These are phyloP conservation scores for Collybia sp. DNA, from an alignment of 768 basidiomycete species.

Conservation along the genomic window DNA sequence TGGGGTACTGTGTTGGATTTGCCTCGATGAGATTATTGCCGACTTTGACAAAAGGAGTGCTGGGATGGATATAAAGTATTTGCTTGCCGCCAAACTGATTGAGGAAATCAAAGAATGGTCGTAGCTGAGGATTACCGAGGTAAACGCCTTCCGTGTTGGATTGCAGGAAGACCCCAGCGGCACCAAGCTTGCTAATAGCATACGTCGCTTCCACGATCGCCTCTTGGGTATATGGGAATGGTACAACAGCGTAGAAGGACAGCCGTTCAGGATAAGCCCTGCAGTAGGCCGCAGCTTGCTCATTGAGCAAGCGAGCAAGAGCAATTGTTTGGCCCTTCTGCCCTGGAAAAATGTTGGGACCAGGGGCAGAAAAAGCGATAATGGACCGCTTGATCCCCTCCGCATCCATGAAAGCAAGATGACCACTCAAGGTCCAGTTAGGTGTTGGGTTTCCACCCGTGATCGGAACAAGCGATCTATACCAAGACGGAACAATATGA, in stretches of 20 bases:
- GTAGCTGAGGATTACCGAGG: slow-evolving; percentile 23
- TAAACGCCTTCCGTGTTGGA: slow-evolving; percentile 29
- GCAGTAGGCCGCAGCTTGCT: slow-evolving; percentile 27
- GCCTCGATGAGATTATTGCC: slow-evolving; percentile 21
- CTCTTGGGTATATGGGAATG: slow-evolving; percentile 27
- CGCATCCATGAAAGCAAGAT: slow-evolving; percentile 25
- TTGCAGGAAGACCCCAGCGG: slow-evolving; percentile 25
- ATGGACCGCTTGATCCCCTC: slow-evolving; percentile 24
- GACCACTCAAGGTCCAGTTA: slow-evolving; percentile 19
- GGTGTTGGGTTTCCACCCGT: slow-evolving; percentile 25
- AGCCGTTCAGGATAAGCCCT: slow-evolving; percentile 21
- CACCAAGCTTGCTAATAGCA: slow-evolving; percentile 25
- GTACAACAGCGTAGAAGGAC: slow-evolving; percentile 28
- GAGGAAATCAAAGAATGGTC: slow-evolving; percentile 26
- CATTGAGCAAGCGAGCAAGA: slow-evolving; percentile 30
- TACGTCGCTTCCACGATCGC: slow-evolving; percentile 27
- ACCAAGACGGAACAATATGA: slow-evolving; percentile 27
- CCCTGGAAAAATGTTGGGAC: slow-evolving; percentile 24
- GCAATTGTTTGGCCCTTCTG: slow-evolving; percentile 22
- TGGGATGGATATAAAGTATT: slow-evolving; percentile 28
- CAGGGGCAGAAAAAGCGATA: slow-evolving; percentile 27
- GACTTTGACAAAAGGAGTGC: slow-evolving; percentile 22
- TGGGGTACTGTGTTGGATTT: slow-evolving; percentile 27
- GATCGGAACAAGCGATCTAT: slow-evolving; percentile 20
- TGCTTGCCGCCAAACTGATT: slow-evolving; percentile 19